These are phyloP conservation scores for Leishmania aethiopica DNA, from an alignment of 208 protist genomes.

Conservation along the genomic window DNA sequence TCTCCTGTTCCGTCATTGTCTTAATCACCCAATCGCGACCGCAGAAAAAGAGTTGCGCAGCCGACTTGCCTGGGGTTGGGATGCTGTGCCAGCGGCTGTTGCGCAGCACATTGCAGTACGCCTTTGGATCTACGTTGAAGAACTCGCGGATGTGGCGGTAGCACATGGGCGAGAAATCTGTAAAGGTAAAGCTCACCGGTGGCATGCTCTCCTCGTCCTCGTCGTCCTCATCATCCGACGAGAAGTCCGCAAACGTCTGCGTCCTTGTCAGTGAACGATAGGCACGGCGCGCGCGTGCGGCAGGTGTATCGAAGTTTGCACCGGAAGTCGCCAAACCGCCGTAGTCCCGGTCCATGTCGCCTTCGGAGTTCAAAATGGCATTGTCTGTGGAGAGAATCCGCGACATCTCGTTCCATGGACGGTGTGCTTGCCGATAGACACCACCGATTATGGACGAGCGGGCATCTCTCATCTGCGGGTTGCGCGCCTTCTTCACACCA, in stretches of 20 bases:
- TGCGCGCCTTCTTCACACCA: slow-evolving; percentile 2
- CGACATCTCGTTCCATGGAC: not conserved
- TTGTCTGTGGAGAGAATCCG: slow-evolving; percentile 5
- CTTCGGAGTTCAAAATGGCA: not conserved
- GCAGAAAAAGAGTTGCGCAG: slow-evolving; percentile 92
- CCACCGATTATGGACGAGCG: not conserved
- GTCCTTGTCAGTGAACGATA: not conserved
- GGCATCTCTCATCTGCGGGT: slow-evolving; percentile 3
- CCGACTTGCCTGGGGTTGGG: slow-evolving; percentile 89
- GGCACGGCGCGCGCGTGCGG: not conserved
- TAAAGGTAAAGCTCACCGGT: slow-evolving; percentile 73
- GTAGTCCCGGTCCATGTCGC: slow-evolving; percentile 13
- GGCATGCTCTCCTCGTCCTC: slow-evolving; percentile 52
- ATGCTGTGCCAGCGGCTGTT: slow-evolving; percentile 87
- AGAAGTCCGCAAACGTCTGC: slow-evolving; percentile 23
- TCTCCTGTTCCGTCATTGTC: slow-evolving; percentile 92
- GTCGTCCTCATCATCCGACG: slow-evolving; percentile 37
- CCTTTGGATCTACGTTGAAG: slow-evolving; percentile 72
- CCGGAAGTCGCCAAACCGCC: slow-evolving; percentile 6
- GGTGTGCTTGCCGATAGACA: not conserved
- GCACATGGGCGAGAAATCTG: slow-evolving; percentile 92
- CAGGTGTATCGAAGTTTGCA: not conserved
- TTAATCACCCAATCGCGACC: slow-evolving; percentile 94
- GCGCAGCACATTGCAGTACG: slow-evolving; percentile 76
- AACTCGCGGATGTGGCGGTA: slow-evolving; percentile 91